phyloP scores from a whole-genome alignment of 2,329 filamentous ascomycete species.

The Xylaria sp. region DNA sequence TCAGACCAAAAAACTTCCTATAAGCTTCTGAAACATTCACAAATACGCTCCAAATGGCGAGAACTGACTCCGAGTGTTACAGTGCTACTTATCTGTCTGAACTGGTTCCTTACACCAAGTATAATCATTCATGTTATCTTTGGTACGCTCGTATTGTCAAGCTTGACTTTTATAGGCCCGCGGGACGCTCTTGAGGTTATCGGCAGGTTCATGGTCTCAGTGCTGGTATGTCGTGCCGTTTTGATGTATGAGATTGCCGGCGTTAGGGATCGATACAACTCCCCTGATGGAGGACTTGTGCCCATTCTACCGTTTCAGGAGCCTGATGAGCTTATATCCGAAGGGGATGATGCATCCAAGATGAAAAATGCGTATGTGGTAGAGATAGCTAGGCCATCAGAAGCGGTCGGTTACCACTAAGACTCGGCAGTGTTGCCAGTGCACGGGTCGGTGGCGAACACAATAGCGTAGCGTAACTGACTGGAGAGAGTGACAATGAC shows the following conservation, averaged over 20 bases:
- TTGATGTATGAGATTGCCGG: constrained; percentile 28
- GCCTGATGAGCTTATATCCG: constrained; percentile 1
- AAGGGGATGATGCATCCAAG: neutral
- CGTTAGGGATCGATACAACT: constrained; percentile 21
- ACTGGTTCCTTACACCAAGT: constrained; percentile 12
- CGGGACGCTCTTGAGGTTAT: constrained; percentile 13
- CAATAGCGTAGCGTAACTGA: neutral
- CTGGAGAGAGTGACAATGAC: neutral
- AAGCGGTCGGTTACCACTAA: neutral
- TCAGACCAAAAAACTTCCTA: too few relatives aligned
- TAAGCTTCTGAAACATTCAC: too few relatives aligned
- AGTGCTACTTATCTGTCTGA: neutral
- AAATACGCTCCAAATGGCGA: too few relatives aligned
- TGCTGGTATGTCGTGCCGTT: constrained; percentile 13
- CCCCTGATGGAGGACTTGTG: constrained; percentile 1
- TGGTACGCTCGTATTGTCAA: constrained; percentile 18
- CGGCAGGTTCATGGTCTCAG: constrained; percentile 11
- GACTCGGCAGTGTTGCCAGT: neutral
- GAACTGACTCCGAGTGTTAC: too few relatives aligned
- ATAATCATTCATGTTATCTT: constrained; percentile 23
- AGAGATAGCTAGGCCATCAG: neutral
- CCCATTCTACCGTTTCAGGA: neutral
- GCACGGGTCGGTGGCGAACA: neutral
- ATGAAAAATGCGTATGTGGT: neutral
- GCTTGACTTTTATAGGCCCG: constrained; percentile 21